phyloP scores from a whole-genome alignment of 768 basidiomycete genomes.

The Russula foetens region DNA sequence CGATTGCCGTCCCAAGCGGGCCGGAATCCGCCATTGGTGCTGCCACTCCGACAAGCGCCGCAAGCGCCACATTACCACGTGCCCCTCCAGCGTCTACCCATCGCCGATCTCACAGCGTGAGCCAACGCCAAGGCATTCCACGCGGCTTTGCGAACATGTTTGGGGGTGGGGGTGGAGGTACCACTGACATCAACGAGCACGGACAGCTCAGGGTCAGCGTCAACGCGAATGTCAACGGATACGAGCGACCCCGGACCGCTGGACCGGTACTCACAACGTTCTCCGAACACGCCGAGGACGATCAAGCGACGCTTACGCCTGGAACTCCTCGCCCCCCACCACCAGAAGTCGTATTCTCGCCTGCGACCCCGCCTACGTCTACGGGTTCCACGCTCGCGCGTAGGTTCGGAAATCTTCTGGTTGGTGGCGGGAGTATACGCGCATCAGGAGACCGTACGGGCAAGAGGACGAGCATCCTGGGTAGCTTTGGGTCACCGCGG shows the following conservation, averaged over 20 bases:
- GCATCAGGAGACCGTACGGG: slow-evolving; percentile 17
- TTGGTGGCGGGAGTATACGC: slow-evolving; percentile 14
- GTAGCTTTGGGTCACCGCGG: slow-evolving; percentile 12
- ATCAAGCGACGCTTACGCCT: slow-evolving; percentile 29
- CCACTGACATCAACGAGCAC: slow-evolving; percentile 17
- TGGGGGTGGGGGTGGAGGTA: slow-evolving; percentile 27
- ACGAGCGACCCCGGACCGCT: slow-evolving; percentile 48
- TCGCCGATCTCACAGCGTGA: slow-evolving; percentile 75
- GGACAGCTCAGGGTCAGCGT: slow-evolving; percentile 14
- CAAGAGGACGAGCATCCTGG: slow-evolving; percentile 16
- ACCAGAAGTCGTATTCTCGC: slow-evolving; percentile 13
- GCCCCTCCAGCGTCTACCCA: slow-evolving; percentile 75
- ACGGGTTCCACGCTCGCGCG: slow-evolving; percentile 24
- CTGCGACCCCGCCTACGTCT: slow-evolving; percentile 3
- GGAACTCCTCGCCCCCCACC: slow-evolving; percentile 6
- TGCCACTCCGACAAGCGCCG: slow-evolving; percentile 20
- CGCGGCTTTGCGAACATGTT: slow-evolving; percentile 58
- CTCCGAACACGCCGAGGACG: slow-evolving; percentile 30
- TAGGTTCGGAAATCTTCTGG: slow-evolving; percentile 15
- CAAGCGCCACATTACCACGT: slow-evolving; percentile 40
- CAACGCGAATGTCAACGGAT: slow-evolving; percentile 1
- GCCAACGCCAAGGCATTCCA: slow-evolving; percentile 52
- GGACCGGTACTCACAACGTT: slow-evolving; percentile 59
- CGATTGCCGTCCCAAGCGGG: not conserved
- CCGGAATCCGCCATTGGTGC: not conserved